phyloP scores from a whole-genome alignment of 306 rosid species.

The Erythrophleum fordii region DNA sequence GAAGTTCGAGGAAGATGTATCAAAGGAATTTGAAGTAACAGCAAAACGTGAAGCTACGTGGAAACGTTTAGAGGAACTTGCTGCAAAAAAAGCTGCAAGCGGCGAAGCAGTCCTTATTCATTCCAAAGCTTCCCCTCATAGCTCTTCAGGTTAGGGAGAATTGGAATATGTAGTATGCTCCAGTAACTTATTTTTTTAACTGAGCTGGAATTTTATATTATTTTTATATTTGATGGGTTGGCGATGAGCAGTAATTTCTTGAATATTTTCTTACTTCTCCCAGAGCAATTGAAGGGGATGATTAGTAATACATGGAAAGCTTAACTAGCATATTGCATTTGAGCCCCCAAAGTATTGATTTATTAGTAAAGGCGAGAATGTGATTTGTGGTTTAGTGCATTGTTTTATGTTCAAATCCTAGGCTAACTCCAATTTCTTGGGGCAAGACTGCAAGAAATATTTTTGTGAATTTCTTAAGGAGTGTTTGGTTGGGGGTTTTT shows the following conservation, averaged over 20 bases:
- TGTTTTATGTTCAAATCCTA: not conserved
- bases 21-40: constrained; percentile 48
- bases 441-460: not conserved
- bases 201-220: constrained; percentile 35
- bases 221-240: constrained; percentile 45
- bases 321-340: constrained; percentile 29
- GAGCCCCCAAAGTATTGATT: not conserved
- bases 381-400: not conserved
- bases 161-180: constrained; percentile 38
- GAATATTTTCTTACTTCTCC: constrained; percentile 39
- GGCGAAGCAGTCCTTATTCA: constrained; percentile 46
- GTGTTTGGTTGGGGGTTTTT: no score
- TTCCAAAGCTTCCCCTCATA: constrained; percentile 35
- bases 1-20: constrained; percentile 52
- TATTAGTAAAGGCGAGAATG: not conserved
- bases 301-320: constrained; percentile 41
- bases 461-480: not conserved
- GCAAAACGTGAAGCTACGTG: constrained; percentile 57
- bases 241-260: constrained; percentile 43
- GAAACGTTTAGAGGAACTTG: constrained; percentile 68
- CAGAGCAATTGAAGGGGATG: constrained; percentile 39
- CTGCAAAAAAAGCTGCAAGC: constrained; percentile 48
- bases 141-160: constrained; percentile 48
- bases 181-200: constrained; percentile 49
- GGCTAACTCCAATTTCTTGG: not conserved